Evolutionary conservation across 352 stramenopile species (phyloP).

Genomic region (Aphanomyces euteiches): DNA sequence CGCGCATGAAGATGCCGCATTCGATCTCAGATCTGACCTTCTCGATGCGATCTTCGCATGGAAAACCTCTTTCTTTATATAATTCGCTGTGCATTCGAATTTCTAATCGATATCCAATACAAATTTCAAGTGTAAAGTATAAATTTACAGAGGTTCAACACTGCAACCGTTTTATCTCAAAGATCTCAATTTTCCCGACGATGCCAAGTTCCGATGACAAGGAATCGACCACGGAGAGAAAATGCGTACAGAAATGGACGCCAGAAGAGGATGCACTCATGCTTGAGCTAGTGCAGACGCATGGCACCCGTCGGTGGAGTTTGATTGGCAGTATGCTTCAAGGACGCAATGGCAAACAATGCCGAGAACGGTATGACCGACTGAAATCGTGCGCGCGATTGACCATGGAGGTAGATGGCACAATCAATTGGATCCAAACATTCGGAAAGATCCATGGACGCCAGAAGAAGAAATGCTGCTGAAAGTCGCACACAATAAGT

Average conservation of each 20-base stretch:
- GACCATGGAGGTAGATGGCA: constrained; percentile 72
- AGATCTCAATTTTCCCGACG: constrained; percentile 17
- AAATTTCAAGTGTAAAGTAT: neutral
- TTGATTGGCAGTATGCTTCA: constrained; percentile 96
- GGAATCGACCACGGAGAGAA: constrained; percentile 42
- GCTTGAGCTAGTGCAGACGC: constrained; percentile 83
- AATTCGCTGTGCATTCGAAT: too few relatives aligned
- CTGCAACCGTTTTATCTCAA: neutral
- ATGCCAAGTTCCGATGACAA: constrained; percentile 12
- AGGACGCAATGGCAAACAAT: constrained; percentile 92
- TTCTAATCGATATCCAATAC: too few relatives aligned
- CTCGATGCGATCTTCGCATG: too few relatives aligned
- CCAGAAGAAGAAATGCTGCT: constrained; percentile 80
- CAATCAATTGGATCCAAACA: constrained; percentile 92
- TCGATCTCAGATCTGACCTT: too few relatives aligned
- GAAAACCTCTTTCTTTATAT: too few relatives aligned
- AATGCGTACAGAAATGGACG: constrained; percentile 81
- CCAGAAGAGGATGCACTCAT: constrained; percentile 88
- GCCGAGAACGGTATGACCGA: constrained; percentile 78
- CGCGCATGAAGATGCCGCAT: too few relatives aligned
- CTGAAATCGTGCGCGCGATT: neutral
- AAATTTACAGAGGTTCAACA: neutral
- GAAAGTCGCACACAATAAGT: constrained; percentile 68
- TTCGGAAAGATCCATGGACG: constrained; percentile 92
- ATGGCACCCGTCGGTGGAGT: constrained; percentile 95